Conservation (phyloP, 2,329 filamentous ascomycete species). For the Hypoxylon sp. region DNA sequence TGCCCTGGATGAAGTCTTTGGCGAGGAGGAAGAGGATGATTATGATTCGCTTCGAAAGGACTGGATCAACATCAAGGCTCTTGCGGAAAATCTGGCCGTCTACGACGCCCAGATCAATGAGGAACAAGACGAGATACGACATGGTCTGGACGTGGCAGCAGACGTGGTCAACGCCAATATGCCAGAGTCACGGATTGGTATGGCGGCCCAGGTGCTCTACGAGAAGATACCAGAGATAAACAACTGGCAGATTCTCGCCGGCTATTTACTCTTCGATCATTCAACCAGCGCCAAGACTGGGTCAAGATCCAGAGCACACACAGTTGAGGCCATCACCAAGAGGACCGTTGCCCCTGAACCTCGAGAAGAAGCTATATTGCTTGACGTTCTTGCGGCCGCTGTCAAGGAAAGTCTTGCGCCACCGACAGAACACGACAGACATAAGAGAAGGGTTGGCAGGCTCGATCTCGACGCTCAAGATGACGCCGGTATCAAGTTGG, state of each 20-base stretch:
- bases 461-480: conserved; percentile 77
- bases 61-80: conserved; percentile 92
- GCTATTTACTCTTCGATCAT: conserved; percentile 93
- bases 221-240: conserved; percentile 81
- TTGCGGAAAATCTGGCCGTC: conserved; percentile 81
- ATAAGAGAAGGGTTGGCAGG: conserved; percentile 64
- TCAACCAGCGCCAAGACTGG: conserved; percentile 68
- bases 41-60: conserved; percentile 77
- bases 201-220: conserved; percentile 86
- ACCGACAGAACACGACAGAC: conserved; percentile 69
- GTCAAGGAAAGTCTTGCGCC: conserved; percentile 78
- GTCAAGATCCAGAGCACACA: conserved; percentile 61
- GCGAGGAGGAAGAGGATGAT: conserved; percentile 75
- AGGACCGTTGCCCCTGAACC: conserved; percentile 75
- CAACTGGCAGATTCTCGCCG: conserved; percentile 87
- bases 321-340: conserved; percentile 71
- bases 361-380: conserved; percentile 81
- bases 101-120: conserved; percentile 78
- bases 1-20: conserved; percentile 75
- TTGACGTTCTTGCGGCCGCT: conserved; percentile 85
- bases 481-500: conserved; percentile 78
- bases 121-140: conserved; percentile 57
- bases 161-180: conserved; percentile 68
- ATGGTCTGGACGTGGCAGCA: conserved; percentile 59
- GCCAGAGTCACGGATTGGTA: conserved; percentile 81